Base-by-base conservation (phyloP, 805 yeast species). In the Nadsonia fulvescens region DNA sequence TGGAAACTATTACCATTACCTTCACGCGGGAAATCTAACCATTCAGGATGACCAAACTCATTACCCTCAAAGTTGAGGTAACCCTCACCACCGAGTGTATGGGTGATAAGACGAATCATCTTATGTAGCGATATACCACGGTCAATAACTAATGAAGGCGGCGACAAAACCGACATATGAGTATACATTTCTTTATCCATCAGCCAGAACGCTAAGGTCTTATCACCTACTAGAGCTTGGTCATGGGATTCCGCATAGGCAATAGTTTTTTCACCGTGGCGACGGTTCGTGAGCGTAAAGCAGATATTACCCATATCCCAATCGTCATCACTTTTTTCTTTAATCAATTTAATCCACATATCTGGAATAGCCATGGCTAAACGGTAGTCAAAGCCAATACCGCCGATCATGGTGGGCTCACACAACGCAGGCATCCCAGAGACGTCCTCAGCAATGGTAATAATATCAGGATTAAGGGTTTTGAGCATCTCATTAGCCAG, bases 181-280 rank as follows among this genome's bases (percentile, higher is more conserved):
- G 95, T 86, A 51, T 86, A 86, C 96, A 86, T 83, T 38, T 83
- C 93, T 35, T 86, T 82, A 53, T 86, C 98, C 96, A 86, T 86
- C 31, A 86, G 61, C 98, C 98, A 89, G 46, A 86, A 86, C 1
- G 96, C 96, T 32, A 86, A 54, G 3, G 94, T 79, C 49, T 86
- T 86, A 48, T 86, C 98, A 28, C 98, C 98, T 12, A 86, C 98
- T 29, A 86, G 61, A 5, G 96, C 96, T 55, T 86, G 98, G 47
- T 86, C 98, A 46, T 86, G 98, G 9, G 91, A 74, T 53, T 86
- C 98, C 36, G 91, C 77, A 44, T 86, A 86, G 3, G 89, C 73
- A 37, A 86, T 78, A 28, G 94, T 83, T 44, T 69, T 71, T 50
- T 86, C 96, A 20, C 70, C 68, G 48, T 82, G 70, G 37, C 98